Evolutionary conservation across 1,139 yeast species (phyloP).

Genomic region (Kodamaea sp.): DNA sequence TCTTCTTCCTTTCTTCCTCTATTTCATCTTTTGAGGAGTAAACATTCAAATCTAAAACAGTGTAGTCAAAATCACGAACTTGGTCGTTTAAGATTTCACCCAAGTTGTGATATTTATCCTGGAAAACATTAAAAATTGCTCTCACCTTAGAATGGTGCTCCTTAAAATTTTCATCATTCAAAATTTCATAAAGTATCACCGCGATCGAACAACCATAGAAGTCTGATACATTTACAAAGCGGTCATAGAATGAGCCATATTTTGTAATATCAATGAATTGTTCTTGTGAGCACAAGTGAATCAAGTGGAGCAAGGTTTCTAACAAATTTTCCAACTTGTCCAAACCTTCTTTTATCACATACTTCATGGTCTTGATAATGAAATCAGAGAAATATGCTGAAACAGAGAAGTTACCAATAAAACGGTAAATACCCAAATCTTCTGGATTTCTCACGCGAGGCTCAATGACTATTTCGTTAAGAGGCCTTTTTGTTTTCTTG

Average conservation of each 20-base stretch:
- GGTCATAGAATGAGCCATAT: conserved; percentile 38
- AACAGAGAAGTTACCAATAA: conserved; percentile 47
- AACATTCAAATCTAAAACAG: conserved; percentile 19
- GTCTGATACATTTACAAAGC: conserved; percentile 32
- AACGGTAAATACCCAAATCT: conserved; percentile 35
- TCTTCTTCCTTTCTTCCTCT: conserved; percentile 61
- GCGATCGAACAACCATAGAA: conserved; percentile 45
- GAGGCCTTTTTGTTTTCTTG: conserved; percentile 33
- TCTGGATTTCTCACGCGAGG: conserved; percentile 38
- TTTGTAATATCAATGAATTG: conserved; percentile 26
- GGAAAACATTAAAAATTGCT: conserved; percentile 49
- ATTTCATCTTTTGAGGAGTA: conserved; percentile 28
- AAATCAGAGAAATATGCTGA: conserved; percentile 55
- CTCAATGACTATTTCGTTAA: conserved; percentile 48
- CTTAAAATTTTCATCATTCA: conserved; percentile 41
- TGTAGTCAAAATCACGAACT: conserved; percentile 22
- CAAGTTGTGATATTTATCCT: conserved; percentile 26
- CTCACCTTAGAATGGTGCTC: conserved; percentile 54
- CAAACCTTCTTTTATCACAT: conserved; percentile 37
- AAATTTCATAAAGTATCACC: conserved; percentile 42
- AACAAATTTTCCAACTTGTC: conserved; percentile 56
- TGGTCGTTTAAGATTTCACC: conserved; percentile 20
- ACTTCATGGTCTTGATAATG: conserved; percentile 49
- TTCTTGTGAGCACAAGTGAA: conserved; percentile 55
- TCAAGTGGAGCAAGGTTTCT: conserved; percentile 62